Percentiles rank a stretch among this genome's conserved stretches.
Conservation (phyloP, 2,329 filamentous ascomycete genomes). For the Neocatenulostroma microsporum region DNA sequence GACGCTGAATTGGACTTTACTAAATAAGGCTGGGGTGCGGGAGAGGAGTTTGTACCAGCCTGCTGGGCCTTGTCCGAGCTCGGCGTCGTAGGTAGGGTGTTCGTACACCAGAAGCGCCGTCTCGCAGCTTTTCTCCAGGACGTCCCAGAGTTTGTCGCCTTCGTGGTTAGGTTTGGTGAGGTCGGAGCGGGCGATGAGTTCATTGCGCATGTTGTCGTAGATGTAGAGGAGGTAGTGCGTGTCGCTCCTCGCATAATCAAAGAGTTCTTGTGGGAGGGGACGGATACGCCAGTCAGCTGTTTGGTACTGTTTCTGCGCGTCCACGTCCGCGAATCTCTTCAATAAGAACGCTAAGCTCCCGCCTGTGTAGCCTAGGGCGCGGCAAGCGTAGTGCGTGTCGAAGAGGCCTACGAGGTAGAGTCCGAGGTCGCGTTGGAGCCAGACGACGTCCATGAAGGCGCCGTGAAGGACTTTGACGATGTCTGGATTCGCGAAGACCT, state of each 20-base stretch:
- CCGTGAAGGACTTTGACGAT: conserved; percentile 94
- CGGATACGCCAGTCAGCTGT: conserved; percentile 90
- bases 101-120: conserved; percentile 76
- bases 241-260: conserved; percentile 94
- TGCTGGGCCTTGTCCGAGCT: conserved; percentile 63
- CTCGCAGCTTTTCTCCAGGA: conserved; percentile 71
- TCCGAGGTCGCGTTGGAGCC: conserved; percentile 90
- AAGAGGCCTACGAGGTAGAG: conserved; percentile 92
- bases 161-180: conserved; percentile 48
- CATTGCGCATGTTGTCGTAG: conserved; percentile 85
- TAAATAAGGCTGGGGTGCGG: conserved; percentile 56
- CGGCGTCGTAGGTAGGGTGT: conserved; percentile 62
- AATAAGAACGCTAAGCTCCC: conserved; percentile 80
- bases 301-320: conserved; percentile 95
- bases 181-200: conserved; percentile 65
- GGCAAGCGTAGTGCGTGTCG: conserved; percentile 81
- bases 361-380: conserved; percentile 65
- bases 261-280: conserved; percentile 77
- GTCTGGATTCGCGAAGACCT: conserved; percentile 82
- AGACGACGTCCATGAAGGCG: conserved; percentile 91
- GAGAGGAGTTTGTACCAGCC: conserved; percentile 78
- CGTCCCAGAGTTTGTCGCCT: conserved; percentile 60
- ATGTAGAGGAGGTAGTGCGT: conserved; percentile 95
- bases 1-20: conserved; percentile 75
- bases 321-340: conserved; percentile 78